Evolutionary conservation across 75 land plant species (phyloP), one percentile per base, ranked within the genome.

Genomic region (Sequoia sempervirens): DNA sequence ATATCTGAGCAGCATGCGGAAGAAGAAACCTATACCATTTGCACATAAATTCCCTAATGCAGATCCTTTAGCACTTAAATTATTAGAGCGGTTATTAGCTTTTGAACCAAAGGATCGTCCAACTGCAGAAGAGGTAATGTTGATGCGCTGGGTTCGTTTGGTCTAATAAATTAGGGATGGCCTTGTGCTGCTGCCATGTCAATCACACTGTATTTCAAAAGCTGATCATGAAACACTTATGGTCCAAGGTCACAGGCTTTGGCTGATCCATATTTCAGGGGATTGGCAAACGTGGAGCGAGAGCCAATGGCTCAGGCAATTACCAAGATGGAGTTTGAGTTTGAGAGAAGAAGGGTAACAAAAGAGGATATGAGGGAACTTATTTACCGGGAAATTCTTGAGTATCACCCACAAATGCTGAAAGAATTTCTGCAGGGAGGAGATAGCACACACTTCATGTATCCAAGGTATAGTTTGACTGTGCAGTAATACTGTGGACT

Each of bases 291-390:
- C 54, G 92, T 96, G 81, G 95, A 93, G 83, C 89, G 97, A 54
- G 99, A 96, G 80, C 99, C 99, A 64, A 91, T 94, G 82, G 95
- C 97, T 47, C 95, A 90, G 83, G 95, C 97, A 30, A 91, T 96
- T 14, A 89, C 94, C 13, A 96, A 95, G 82, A 82, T 95, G 94
- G 99, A 96, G 86, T 96, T 96, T 91, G 99, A 96, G 87, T 96
- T 96, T 90, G 99, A 96, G 85, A 92, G 99, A 41, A 81, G 99
- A 82, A 92, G 95, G 81, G 87, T 96, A 34, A 92, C 95, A 43
- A 96, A 95, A 87, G 99, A 95, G 81, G 99, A 96, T 85, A 92
- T 96, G n/a, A 89, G 95, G 66, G 99, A 95, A 84, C 93, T 96
- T 2, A 96, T 96, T 40, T 96, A 96, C 61, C 83, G 95, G 41